Percentiles rank a stretch among this genome's conserved stretches.
phyloP scores from a whole-genome alignment of 352 stramenopile genomes.

The Pythium monospermum region DNA sequence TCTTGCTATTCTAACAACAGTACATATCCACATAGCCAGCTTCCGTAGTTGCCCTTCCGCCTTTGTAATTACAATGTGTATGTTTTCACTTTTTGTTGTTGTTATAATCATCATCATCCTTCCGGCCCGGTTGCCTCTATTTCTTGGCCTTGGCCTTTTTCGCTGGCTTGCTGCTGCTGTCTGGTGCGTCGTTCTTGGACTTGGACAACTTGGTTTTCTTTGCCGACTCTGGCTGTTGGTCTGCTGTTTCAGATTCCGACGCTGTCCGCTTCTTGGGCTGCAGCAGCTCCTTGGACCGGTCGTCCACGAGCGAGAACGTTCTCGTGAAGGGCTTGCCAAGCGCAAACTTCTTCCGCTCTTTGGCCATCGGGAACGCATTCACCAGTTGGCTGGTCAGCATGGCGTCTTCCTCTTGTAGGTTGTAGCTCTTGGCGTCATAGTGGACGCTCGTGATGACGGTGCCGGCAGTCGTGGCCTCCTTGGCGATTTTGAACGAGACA shows the following conservation, averaged over 20 bases:
- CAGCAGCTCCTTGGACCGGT: constrained; percentile 21
- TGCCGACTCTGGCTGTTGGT: constrained; percentile 44
- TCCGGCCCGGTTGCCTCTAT: not conserved
- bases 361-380: constrained; percentile 59
- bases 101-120: not conserved
- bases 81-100: no score
- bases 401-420: constrained; percentile 50
- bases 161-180: not conserved
- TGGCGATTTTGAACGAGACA: constrained; percentile 58
- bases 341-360: constrained; percentile 53
- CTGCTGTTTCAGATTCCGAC: constrained; percentile 33
- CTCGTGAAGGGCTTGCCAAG: constrained; percentile 70
- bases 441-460: constrained; percentile 39
- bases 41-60: no score
- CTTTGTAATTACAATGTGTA: not conserved
- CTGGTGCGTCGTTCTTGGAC: constrained; percentile 24
- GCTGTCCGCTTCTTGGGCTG: not conserved
- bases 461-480: constrained; percentile 22
- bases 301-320: constrained; percentile 67
- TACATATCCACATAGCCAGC: no score
- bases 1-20: constrained; percentile 77
- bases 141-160: not conserved
- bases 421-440: constrained; percentile 43
- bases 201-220: constrained; percentile 33
- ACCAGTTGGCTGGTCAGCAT: constrained; percentile 71